A percentile compares a stretch with the other conserved stretches of the same genome.
phyloP scores from a whole-genome alignment of 1,284 basidiomycete species.

The Stereum hirsutum region DNA sequence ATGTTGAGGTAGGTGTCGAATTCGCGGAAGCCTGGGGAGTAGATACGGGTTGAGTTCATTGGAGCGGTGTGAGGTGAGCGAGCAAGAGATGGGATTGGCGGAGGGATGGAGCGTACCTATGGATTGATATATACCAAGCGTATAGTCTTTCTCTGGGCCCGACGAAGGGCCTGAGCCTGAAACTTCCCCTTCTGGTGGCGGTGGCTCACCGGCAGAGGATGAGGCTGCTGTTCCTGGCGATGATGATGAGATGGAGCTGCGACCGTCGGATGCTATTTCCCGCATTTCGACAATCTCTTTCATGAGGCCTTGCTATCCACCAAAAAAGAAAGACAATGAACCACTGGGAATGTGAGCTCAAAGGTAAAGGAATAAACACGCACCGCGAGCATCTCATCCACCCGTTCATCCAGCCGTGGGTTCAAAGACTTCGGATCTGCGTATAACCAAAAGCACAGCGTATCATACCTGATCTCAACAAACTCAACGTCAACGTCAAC shows the following conservation, averaged over 20 bases:
- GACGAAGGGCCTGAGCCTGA: not conserved
- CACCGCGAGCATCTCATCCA: slow-evolving; percentile 88
- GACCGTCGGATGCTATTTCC: slow-evolving; percentile 4
- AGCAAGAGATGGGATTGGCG: not conserved
- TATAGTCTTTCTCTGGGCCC: slow-evolving; percentile 50
- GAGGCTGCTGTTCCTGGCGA: not conserved
- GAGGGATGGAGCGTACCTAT: slow-evolving; percentile 51
- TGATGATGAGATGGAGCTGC: not conserved
- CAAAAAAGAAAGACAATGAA: slow-evolving; percentile 9
- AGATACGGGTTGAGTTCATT: slow-evolving; percentile 2
- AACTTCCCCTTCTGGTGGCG: too few relatives aligned
- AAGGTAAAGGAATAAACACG: slow-evolving; percentile 9
- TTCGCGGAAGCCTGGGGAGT: slow-evolving; percentile 8
- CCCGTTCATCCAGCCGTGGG: slow-evolving; percentile 66
- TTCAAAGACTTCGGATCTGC: slow-evolving; percentile 61
- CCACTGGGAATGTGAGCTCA: slow-evolving; percentile 1
- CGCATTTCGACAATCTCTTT: slow-evolving; percentile 9
- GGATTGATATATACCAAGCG: slow-evolving; percentile 86
- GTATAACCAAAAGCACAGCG: slow-evolving; percentile 90
- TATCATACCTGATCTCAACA: slow-evolving; percentile 53
- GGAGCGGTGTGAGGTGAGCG: not conserved
- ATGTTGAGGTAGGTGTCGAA: slow-evolving; percentile 1
- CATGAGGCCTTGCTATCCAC: slow-evolving; percentile 7
- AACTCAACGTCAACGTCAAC: not conserved
- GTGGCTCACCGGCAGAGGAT: too few relatives aligned